Conservation (phyloP, 805 yeast species). For the Cyberlindnera amylophila region DNA sequence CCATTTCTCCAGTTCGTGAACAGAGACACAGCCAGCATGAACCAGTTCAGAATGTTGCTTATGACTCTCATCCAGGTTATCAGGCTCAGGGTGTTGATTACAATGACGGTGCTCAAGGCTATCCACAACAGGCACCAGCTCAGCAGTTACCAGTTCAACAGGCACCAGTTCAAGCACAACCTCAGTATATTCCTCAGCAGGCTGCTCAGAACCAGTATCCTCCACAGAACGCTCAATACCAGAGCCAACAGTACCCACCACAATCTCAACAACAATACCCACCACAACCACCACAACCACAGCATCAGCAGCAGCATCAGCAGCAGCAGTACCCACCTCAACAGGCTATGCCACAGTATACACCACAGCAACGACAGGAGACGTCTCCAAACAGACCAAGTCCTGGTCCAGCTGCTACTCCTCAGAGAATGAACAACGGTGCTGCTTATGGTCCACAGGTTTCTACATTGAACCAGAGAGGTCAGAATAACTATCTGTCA, state of each 20-base stretch:
- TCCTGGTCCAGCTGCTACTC: neutral
- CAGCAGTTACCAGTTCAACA: no score
- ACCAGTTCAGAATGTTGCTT: neutral
- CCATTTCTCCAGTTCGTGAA: conserved; percentile 8
- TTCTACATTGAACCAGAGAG: neutral
- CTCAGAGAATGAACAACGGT: conserved; percentile 1
- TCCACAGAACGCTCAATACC: neutral
- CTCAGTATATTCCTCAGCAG: neutral
- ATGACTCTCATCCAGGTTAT: no score
- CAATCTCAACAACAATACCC: conserved; percentile 2
- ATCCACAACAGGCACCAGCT: no score
- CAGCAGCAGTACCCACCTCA: conserved; percentile 1
- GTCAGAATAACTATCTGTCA: neutral
- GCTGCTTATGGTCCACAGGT: neutral
- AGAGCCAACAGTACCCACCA: neutral
- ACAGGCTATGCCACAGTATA: neutral
- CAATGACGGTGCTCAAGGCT: no score
- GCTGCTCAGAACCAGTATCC: neutral
- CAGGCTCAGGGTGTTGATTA: no score
- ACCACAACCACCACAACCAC: neutral
- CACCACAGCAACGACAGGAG: neutral
- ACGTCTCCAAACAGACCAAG: conserved; percentile 1
- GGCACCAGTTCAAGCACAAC: no score
- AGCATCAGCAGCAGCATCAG: neutral
- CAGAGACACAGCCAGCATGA: neutral